Evolutionary conservation across 2,329 filamentous ascomycete species (phyloP), one percentile per base, ranked within the genome.

Genomic region (Fusarium armeniacum): DNA sequence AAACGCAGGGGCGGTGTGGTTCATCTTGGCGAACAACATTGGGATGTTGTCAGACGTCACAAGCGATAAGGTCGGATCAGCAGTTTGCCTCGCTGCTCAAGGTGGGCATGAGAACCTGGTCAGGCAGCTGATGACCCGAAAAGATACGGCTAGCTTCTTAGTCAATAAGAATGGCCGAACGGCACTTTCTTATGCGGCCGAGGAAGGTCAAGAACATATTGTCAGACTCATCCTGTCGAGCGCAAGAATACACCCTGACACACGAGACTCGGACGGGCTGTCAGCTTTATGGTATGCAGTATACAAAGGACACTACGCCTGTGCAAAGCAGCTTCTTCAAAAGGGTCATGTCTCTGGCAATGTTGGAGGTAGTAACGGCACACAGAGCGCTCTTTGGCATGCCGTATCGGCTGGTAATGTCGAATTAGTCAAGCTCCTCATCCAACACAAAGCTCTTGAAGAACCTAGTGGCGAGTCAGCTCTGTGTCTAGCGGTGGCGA

Each of bases 281-380:
- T 22, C 26, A 0, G 50, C 61, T 0, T 4, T 63, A 1, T 64
- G 50, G 50, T 64, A 57, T 2, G 49, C 61, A 0, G 28, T 57
- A 0, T 12, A 35, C 0, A 9, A 57, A 0, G 12, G 28, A 6
- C n/a, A 64, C 1, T 3, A 2, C 0, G 0, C 7, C 1, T 50
- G 32, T 7, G 38, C 26, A 16, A 58, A n/a, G 3, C 5, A 51
- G 0, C 49, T 62, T 16, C 36, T 62, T 0, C 11, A 56, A 11
- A 63, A 10, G 2, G 58, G 49, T 0, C 15, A n/a, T 6, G 58
- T 56, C 0, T 30, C 18, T 1, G 24, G 35, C 2, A 46, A 44
- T 6, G 45, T 62, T 0, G 49, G 49, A 2, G 43, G 47, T 0
- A 3, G 0, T 1, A 26, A 12, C 0, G 4, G 18, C 0, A 15